Evolutionary conservation across 805 yeast species (phyloP).

Genomic region (Candida insectalens): DNA sequence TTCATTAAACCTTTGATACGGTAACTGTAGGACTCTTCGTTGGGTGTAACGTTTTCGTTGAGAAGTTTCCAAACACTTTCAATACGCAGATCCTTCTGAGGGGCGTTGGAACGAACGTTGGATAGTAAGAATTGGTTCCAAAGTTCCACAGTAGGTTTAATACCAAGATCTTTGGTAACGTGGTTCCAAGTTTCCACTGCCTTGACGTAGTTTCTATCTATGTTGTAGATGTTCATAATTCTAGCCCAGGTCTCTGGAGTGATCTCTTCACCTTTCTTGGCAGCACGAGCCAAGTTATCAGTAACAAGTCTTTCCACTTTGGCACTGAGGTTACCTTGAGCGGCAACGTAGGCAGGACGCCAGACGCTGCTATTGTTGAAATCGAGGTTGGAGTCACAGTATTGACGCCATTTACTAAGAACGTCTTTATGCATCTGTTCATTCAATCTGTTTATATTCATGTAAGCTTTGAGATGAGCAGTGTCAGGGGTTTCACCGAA

Average conservation of each 20-base stretch:
- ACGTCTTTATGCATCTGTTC: conserved; percentile 5
- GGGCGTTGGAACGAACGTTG: conserved; percentile 17
- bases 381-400: conserved; percentile 8
- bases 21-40: conserved; percentile 37
- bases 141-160: conserved; percentile 24
- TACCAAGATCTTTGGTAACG: conserved; percentile 22
- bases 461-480: neutral
- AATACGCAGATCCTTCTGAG: conserved; percentile 25
- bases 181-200: conserved; percentile 36
- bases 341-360: conserved; percentile 8
- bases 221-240: conserved; percentile 37
- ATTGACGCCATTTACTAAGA: conserved; percentile 3
- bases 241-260: conserved; percentile 30
- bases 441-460: conserved; percentile 3
- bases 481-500: neutral
- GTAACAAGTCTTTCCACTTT: conserved; percentile 10
- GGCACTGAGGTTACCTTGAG: conserved; percentile 9
- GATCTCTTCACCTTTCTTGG: conserved; percentile 23
- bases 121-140: conserved; percentile 50
- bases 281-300: conserved; percentile 14
- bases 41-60: conserved; percentile 26
- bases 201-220: conserved; percentile 23
- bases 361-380: conserved; percentile 11
- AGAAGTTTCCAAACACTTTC: conserved; percentile 26
- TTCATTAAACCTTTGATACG: conserved; percentile 39